phyloP scores from a whole-genome alignment of 257 asterid genomes.

The Capsicum rhomboideum region DNA sequence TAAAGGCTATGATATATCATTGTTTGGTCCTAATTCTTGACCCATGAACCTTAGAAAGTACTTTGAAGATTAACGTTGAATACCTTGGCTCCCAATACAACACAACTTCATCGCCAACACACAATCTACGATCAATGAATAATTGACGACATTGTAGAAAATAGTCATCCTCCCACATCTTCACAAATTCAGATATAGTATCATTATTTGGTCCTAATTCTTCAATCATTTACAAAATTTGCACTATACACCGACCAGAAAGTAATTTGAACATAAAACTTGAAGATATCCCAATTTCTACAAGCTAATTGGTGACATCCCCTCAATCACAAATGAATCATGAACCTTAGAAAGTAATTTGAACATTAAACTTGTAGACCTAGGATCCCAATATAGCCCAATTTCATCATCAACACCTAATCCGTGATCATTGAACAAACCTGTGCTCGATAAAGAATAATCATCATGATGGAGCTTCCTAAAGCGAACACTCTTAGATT shows the following conservation, averaged over 20 bases:
- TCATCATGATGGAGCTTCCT: slow-evolving; percentile 16
- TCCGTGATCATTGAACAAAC: not conserved
- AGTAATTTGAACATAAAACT: no score
- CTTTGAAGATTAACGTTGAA: not conserved
- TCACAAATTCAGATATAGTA: no score
- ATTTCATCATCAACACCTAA: not conserved
- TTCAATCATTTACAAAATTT: no score
- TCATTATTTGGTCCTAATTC: no score
- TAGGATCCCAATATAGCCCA: not conserved
- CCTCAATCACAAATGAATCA: no score
- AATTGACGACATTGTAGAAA: slow-evolving; percentile 18
- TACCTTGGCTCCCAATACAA: slow-evolving; percentile 32
- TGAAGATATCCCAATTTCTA: no score
- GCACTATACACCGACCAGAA: no score
- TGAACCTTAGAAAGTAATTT: not conserved
- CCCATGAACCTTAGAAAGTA: not conserved
- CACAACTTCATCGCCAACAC: slow-evolving; percentile 32
- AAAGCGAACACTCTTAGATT: not conserved
- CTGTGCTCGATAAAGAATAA: not conserved
- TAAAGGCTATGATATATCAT: no score
- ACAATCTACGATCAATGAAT: slow-evolving; percentile 6
- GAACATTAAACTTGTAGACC: not conserved
- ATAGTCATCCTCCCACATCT: not conserved
- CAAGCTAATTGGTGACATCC: no score
- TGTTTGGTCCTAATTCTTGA: not conserved